phyloP scores from a whole-genome alignment of 768 basidiomycete species.

The Mycena metata region DNA sequence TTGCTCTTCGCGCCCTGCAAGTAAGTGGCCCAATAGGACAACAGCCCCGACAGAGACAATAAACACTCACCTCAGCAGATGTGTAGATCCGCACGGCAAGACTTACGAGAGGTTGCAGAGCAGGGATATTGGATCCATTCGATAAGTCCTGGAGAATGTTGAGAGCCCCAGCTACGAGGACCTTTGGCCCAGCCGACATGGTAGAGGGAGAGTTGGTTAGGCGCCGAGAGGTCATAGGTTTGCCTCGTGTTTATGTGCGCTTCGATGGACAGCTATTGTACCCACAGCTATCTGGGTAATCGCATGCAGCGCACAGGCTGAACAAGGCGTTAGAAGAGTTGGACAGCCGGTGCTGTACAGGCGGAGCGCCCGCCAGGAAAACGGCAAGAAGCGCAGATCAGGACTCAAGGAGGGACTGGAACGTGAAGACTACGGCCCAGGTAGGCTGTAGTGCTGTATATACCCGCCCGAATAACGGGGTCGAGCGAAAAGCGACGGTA shows the following conservation, averaged over 20 bases:
- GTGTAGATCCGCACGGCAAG: slow-evolving; percentile 9
- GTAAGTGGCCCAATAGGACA: neutral
- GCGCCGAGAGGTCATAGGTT: neutral
- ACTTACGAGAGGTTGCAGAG: slow-evolving; percentile 1
- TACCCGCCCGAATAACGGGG: too few species aligned
- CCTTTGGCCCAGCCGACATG: neutral
- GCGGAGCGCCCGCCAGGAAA: too few species aligned
- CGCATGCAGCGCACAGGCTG: too few species aligned
- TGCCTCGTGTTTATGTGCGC: neutral
- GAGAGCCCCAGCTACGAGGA: neutral
- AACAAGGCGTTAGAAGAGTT: too few species aligned
- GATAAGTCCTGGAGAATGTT: slow-evolving; percentile 12
- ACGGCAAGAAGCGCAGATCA: too few species aligned
- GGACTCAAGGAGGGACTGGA: too few species aligned
- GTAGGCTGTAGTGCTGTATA: too few species aligned
- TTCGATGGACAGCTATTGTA: neutral
- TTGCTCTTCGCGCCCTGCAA: neutral
- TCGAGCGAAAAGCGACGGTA: too few species aligned
- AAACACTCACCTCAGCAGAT: neutral
- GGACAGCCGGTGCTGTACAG: too few species aligned
- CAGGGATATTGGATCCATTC: slow-evolving; percentile 9
- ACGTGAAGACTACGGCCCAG: too few species aligned
- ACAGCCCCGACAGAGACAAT: too few species aligned
- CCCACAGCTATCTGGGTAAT: slow-evolving; percentile 9
- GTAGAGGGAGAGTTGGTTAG: neutral